Percentiles rank a stretch among this genome's conserved stretches.
Evolutionary conservation across 2,329 filamentous ascomycete species (phyloP).

Genomic region (Fusarium sp.): DNA sequence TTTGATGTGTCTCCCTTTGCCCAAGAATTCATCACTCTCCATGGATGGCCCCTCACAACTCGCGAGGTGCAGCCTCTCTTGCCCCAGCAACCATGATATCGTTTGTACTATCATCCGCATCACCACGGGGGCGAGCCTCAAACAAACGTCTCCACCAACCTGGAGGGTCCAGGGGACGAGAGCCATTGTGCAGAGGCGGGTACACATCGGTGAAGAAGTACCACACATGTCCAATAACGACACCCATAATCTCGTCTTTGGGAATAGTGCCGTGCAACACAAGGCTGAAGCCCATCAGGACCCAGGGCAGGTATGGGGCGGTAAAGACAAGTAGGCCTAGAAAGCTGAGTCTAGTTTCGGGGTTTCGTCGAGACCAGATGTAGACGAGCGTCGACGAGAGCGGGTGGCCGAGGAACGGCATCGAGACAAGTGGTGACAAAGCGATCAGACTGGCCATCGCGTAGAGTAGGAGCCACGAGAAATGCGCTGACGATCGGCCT

Average conservation of each 20-base stretch:
- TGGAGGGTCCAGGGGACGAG: slow-evolving; percentile 88
- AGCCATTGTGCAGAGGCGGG: slow-evolving; percentile 86
- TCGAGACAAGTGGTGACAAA: slow-evolving; percentile 86
- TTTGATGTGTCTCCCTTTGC: background rate
- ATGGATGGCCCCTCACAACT: slow-evolving; percentile 23
- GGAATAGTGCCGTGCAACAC: slow-evolving; percentile 90
- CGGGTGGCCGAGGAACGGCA: slow-evolving; percentile 94
- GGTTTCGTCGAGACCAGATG: slow-evolving; percentile 96
- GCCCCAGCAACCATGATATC: slow-evolving; percentile 70
- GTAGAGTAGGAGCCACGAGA: slow-evolving; percentile 93
- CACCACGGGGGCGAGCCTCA: slow-evolving; percentile 64
- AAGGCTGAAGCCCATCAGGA: slow-evolving; percentile 90
- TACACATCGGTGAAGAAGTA: slow-evolving; percentile 99
- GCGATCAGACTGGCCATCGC: slow-evolving; percentile 81
- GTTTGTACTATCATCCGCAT: slow-evolving; percentile 66
- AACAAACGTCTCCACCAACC: slow-evolving; percentile 90
- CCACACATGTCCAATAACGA: slow-evolving; percentile 94
- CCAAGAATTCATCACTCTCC: background rate
- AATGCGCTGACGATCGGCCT: slow-evolving; percentile 90
- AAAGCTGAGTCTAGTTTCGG: slow-evolving; percentile 89
- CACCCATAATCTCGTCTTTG: slow-evolving; percentile 95
- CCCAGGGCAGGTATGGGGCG: slow-evolving; percentile 95
- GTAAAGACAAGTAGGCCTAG: slow-evolving; percentile 90
- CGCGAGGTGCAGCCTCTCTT: slow-evolving; percentile 44
- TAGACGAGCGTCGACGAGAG: slow-evolving; percentile 95